These are phyloP conservation scores for Collybiopsis confluens DNA, from an alignment of 768 basidiomycete genomes.

Conservation along the genomic window DNA sequence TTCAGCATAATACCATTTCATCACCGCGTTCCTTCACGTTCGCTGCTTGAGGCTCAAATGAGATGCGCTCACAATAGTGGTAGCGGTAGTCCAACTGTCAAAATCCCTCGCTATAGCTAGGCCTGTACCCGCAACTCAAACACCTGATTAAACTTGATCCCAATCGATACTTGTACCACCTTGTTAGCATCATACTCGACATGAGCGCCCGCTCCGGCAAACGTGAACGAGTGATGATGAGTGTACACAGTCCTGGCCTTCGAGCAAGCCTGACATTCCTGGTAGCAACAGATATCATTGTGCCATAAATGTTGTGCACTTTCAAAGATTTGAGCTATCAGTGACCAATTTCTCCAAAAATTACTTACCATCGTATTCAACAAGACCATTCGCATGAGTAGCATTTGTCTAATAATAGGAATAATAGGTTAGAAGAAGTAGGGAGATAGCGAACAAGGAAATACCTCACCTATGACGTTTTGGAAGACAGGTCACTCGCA, in stretches of 20 bases:
- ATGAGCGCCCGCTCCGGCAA: slow-evolving; percentile 59
- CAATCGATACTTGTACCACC: too few relatives aligned
- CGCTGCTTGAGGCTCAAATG: too few relatives aligned
- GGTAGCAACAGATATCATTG: slow-evolving; percentile 66
- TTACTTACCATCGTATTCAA: slow-evolving; percentile 57
- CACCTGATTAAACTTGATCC: too few relatives aligned
- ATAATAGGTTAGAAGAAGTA: background rate
- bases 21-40: too few relatives aligned
- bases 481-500: slow-evolving; percentile 41
- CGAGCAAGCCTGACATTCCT: slow-evolving; percentile 58
- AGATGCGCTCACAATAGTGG: too few relatives aligned
- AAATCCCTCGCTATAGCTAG: too few relatives aligned
- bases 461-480: slow-evolving; percentile 49
- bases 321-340: too few relatives aligned
- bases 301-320: slow-evolving; percentile 70
- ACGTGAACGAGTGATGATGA: slow-evolving; percentile 76
- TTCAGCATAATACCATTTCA: too few relatives aligned
- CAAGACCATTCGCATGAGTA: slow-evolving; percentile 51
- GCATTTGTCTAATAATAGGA: slow-evolving; percentile 31
- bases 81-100: too few relatives aligned
- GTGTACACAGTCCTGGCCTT: slow-evolving; percentile 53
- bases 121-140: too few relatives aligned
- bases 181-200: too few relatives aligned
- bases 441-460: background rate
- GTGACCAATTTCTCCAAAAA: too few relatives aligned